Base-by-base conservation (phyloP, 2,329 filamentous ascomycete genomes). In the Leptographium galeiforme region DNA sequence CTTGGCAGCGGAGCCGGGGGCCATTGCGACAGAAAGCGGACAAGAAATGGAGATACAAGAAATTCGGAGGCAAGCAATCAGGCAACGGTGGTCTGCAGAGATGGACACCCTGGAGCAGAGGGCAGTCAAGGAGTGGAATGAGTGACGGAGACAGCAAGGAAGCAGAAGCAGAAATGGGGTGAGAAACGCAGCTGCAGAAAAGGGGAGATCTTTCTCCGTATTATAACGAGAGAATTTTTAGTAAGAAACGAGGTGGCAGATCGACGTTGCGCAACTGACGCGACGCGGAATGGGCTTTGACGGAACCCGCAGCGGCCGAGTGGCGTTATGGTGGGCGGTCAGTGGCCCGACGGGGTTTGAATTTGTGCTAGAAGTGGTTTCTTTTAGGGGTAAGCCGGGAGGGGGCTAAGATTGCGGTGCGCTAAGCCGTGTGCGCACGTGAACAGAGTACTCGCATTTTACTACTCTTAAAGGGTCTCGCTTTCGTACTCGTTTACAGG, bases 1-100 rank as follows among this genome's bases (percentile, higher is more conserved):
- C 33, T 85, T 91, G 54, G 91, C 91, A 50, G 97, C 81, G 49
- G 81, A 89, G 66, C 80, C 80, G 63, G 81, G 82, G 61, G 89
- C 87, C 87, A 95, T 95, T 40, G 32, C n/a, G 40, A 25, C 25
- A 25, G 39, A 7, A 14, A n/a, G 32, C 32, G 10, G 25, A 43
- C 8, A 51, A 30, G 18, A 7, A 32, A 38, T 14, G 14, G 13
- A n/a, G 46, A 36, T n/a, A 8, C 5, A 14, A 3, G 25, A 25
- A 32, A 46, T 12, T 25, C 25, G 25, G 3, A 25, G 25, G 25
- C 25, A 25, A 25, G 25, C 25, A 25, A 25, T 25, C 25, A 25
- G 25, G 25, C 25, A 25, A 25, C 25, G 25, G 25, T 25, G 25
- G 25, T 25, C 25, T 25, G 25, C 5, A 25, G 25, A 2, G 25